A percentile compares a stretch with the other conserved stretches of the same genome.
phyloP scores from a whole-genome alignment of 441 rosid genomes.

The Syzygium malaccense region DNA sequence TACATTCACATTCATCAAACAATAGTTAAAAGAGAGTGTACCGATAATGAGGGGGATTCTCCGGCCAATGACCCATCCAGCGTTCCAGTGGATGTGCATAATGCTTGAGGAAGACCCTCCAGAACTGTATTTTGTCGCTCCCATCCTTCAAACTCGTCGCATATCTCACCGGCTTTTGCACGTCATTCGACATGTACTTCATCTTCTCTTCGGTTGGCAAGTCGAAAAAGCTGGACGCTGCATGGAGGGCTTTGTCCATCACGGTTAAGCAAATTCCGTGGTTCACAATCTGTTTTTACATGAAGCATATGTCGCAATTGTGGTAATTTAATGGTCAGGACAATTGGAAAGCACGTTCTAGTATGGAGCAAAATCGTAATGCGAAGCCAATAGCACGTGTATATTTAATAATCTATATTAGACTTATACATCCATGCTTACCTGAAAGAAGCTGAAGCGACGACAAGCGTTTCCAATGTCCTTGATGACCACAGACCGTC shows the following conservation, averaged over 20 bases:
- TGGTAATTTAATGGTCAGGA: not conserved
- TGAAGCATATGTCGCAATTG: not conserved
- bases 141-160: conserved; percentile 51
- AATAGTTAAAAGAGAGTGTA: not conserved
- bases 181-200: conserved; percentile 45
- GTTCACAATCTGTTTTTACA: conserved; percentile 38
- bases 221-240: conserved; percentile 36
- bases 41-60: conserved; percentile 51
- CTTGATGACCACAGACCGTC: conserved; percentile 25
- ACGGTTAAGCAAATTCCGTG: conserved; percentile 43
- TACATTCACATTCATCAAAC: not conserved
- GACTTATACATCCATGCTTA: not conserved
- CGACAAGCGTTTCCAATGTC: conserved; percentile 39
- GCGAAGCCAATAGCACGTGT: not conserved
- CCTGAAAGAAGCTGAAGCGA: conserved; percentile 49
- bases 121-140: conserved; percentile 35
- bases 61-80: conserved; percentile 59
- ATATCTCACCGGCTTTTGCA: conserved; percentile 52
- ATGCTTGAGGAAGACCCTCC: conserved; percentile 68
- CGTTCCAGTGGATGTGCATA: conserved; percentile 52
- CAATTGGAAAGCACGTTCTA: not conserved
- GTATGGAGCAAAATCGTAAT: not conserved
- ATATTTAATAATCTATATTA: not conserved
- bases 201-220: conserved; percentile 35
- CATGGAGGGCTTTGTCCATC: conserved; percentile 38